These are phyloP conservation scores for Tricholoma flavovirens DNA, from an alignment of 768 basidiomycete species.

Conservation along the genomic window DNA sequence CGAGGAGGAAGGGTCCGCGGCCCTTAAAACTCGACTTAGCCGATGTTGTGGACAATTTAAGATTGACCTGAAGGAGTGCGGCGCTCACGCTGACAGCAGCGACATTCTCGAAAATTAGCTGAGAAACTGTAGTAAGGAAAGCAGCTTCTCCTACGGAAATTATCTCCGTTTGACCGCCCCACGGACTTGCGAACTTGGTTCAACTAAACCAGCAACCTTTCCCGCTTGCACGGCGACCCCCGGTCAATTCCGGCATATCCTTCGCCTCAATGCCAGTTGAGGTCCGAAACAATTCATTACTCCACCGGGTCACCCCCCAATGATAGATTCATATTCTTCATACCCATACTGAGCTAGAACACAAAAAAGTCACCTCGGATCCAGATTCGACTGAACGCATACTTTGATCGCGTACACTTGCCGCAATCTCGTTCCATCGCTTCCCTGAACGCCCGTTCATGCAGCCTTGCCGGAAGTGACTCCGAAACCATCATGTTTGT, in stretches of 20 bases:
- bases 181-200: slow-evolving; percentile 10
- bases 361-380: slow-evolving; percentile 29
- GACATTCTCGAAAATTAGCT: slow-evolving; percentile 38
- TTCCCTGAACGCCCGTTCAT: slow-evolving; percentile 23
- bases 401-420: slow-evolving; percentile 18
- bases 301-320: slow-evolving; percentile 27
- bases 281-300: slow-evolving; percentile 17
- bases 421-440: slow-evolving; percentile 16
- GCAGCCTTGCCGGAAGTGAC: slow-evolving; percentile 14
- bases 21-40: slow-evolving; percentile 43
- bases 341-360: slow-evolving; percentile 35
- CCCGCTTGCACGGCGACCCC: slow-evolving; percentile 21
- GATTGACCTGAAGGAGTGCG: slow-evolving; percentile 43
- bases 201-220: slow-evolving; percentile 4
- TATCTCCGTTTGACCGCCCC: slow-evolving; percentile 34
- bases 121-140: slow-evolving; percentile 25
- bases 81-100: slow-evolving; percentile 40
- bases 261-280: slow-evolving; percentile 15
- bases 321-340: slow-evolving; percentile 27
- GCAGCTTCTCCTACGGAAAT: slow-evolving; percentile 25
- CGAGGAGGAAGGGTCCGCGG: slow-evolving; percentile 60
- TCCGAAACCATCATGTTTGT: slow-evolving; percentile 5
- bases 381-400: slow-evolving; percentile 22
- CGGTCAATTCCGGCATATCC: slow-evolving; percentile 20
- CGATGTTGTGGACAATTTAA: slow-evolving; percentile 46